Evolutionary conservation across 768 basidiomycete species (phyloP).

Genomic region (Leccinum imitatum): DNA sequence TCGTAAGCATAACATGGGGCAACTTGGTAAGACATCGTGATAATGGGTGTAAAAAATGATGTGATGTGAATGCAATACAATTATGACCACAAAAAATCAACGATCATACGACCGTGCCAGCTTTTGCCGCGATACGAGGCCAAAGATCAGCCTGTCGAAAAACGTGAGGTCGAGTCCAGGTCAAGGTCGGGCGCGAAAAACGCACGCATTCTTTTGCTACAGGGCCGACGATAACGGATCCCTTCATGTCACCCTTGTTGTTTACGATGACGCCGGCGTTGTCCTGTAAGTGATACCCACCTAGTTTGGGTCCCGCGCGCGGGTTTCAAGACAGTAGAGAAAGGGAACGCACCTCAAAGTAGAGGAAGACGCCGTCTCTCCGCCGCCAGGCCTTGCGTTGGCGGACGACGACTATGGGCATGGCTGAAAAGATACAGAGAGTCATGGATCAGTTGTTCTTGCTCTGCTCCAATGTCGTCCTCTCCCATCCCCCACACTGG

Average conservation of each 20-base stretch:
- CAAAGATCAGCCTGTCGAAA: constrained; percentile 82
- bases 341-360: constrained; percentile 74
- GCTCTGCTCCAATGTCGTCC: neutral
- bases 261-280: constrained; percentile 98
- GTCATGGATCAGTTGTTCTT: constrained; percentile 6
- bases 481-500: neutral
- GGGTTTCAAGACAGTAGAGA: neutral
- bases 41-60: neutral
- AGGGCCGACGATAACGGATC: constrained; percentile 92
- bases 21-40: constrained; percentile 20
- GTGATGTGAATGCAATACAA: constrained; percentile 7
- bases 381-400: constrained; percentile 99
- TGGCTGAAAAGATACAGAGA: constrained; percentile 55
- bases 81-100: constrained; percentile 14
- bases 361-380: constrained; percentile 97
- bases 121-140: constrained; percentile 99
- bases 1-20: constrained; percentile 18
- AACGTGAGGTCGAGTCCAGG: neutral
- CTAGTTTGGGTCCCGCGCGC: neutral
- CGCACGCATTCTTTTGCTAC: constrained; percentile 99
- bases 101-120: constrained; percentile 92
- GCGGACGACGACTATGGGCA: constrained; percentile 95
- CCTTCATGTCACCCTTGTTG: constrained; percentile 99
- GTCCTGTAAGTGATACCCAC: constrained; percentile 47
- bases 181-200: constrained; percentile 16